These are phyloP conservation scores for Arabidopsis suecica DNA, from an alignment of 345 rosid genomes.

Conservation along the genomic window DNA sequence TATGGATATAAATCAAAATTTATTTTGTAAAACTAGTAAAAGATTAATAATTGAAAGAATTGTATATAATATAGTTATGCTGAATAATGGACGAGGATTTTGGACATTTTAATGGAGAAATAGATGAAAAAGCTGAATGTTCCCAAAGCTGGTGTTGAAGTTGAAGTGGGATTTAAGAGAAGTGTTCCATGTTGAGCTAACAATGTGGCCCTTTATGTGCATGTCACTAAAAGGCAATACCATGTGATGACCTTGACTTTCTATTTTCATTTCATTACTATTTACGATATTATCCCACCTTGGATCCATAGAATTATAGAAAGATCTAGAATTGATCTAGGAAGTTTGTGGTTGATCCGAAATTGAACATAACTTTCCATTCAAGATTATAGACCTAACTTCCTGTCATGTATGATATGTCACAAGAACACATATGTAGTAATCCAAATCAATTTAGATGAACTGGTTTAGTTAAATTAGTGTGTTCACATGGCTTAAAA, in stretches of 20 bases:
- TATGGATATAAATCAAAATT: too few relatives aligned
- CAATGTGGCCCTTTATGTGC: conserved; percentile 68
- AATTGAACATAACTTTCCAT: background rate
- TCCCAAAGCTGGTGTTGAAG: conserved; percentile 63
- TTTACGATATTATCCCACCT: conserved; percentile 1
- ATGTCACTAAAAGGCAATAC: conserved; percentile 59
- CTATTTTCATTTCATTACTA: conserved; percentile 17
- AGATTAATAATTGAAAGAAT: background rate
- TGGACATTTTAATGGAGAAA: conserved; percentile 5
- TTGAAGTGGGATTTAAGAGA: conserved; percentile 63
- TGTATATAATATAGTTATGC: background rate
- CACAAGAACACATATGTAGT: background rate
- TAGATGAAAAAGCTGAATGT: conserved; percentile 37
- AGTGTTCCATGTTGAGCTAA: conserved; percentile 55
- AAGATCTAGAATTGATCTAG: conserved; percentile 12
- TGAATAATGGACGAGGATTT: conserved; percentile 10
- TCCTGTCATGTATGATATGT: background rate
- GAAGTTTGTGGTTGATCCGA: background rate
- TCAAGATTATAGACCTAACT: conserved; percentile 1
- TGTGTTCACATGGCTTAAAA: background rate
- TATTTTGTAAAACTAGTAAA: background rate
- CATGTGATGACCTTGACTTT: conserved; percentile 62
- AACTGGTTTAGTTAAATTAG: background rate
- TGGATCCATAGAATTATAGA: background rate
- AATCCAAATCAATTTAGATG: background rate